Percentiles rank a stretch among this genome's conserved stretches.
phyloP scores from a whole-genome alignment of 192 early-diverging fungal genomes.

The Chytriomyces sp. region DNA sequence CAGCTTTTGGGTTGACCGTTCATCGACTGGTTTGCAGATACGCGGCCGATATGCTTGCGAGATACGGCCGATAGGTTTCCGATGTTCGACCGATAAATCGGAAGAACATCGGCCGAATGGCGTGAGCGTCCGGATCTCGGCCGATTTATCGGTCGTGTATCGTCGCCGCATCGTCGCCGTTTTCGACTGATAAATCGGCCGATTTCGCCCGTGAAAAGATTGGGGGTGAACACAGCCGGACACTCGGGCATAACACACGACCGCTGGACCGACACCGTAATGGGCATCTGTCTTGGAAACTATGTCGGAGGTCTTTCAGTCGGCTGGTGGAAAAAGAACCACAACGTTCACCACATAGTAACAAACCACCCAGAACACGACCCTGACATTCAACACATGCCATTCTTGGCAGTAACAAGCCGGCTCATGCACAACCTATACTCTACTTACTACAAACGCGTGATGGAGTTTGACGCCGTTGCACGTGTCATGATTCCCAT shows the following conservation, averaged over 20 bases:
- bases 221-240: constrained; percentile 72
- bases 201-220: no score
- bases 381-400: constrained; percentile 97
- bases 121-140: no score
- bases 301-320: constrained; percentile 86
- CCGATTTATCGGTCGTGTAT: no score
- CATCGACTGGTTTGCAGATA: no score
- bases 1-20: no score
- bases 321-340: constrained; percentile 98
- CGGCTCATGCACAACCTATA: constrained; percentile 80
- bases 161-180: no score
- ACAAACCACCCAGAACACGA: constrained; percentile 95
- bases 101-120: no score
- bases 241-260: constrained; percentile 88
- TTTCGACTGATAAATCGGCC: no score
- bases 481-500: constrained; percentile 77
- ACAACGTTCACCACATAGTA: constrained; percentile 96
- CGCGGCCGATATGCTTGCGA: no score
- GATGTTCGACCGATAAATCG: no score
- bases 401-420: constrained; percentile 89
- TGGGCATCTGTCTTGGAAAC: constrained; percentile 83
- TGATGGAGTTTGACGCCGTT: constrained; percentile 76
- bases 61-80: no score
- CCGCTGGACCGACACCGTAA: constrained; percentile 71
- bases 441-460: constrained; percentile 86